Percentiles rank a stretch among this genome's conserved stretches.
Conservation (phyloP, 148 eudicot species). For the Persicaria tinctoria region DNA sequence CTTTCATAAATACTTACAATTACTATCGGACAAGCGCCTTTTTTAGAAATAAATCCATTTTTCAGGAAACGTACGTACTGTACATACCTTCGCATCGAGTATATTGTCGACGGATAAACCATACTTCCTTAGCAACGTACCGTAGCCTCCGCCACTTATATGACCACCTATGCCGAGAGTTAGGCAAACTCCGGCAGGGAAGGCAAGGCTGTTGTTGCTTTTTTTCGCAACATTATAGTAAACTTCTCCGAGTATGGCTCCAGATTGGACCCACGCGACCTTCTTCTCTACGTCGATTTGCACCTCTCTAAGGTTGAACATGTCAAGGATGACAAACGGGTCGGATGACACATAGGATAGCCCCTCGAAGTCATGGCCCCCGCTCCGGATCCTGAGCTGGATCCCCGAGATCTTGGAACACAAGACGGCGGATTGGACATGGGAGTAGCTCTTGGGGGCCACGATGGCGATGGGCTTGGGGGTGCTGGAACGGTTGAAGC, state of each 20-base stretch:
- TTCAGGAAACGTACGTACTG: slow-evolving; percentile 1
- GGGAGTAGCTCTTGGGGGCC: not conserved
- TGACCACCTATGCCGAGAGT: slow-evolving; percentile 26
- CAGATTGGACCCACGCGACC: slow-evolving; percentile 23
- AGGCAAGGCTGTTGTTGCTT: slow-evolving; percentile 15
- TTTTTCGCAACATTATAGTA: slow-evolving; percentile 21
- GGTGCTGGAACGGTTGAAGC: not conserved
- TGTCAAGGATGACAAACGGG: slow-evolving; percentile 23
- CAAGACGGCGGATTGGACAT: not conserved
- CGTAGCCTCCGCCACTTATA: slow-evolving; percentile 26
- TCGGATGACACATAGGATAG: not conserved
- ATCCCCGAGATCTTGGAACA: not conserved
- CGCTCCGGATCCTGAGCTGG: slow-evolving; percentile 2
- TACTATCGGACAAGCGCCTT: too few species aligned
- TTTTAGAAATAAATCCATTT: too few species aligned
- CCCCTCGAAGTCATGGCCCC: slow-evolving; percentile 16
- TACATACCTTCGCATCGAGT: slow-evolving; percentile 23
- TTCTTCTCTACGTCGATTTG: slow-evolving; percentile 13
- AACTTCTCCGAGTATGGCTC: slow-evolving; percentile 26
- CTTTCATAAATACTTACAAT: too few species aligned
- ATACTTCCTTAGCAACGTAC: slow-evolving; percentile 23
- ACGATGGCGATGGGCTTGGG: not conserved
- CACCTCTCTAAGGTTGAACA: slow-evolving; percentile 22
- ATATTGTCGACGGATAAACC: slow-evolving; percentile 20
- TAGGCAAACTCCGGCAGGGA: slow-evolving; percentile 24